A percentile compares a stretch with the other conserved stretches of the same genome.
These are phyloP conservation scores for Beauveria caledonica DNA, from an alignment of 2,329 filamentous ascomycete genomes.

Conservation along the genomic window DNA sequence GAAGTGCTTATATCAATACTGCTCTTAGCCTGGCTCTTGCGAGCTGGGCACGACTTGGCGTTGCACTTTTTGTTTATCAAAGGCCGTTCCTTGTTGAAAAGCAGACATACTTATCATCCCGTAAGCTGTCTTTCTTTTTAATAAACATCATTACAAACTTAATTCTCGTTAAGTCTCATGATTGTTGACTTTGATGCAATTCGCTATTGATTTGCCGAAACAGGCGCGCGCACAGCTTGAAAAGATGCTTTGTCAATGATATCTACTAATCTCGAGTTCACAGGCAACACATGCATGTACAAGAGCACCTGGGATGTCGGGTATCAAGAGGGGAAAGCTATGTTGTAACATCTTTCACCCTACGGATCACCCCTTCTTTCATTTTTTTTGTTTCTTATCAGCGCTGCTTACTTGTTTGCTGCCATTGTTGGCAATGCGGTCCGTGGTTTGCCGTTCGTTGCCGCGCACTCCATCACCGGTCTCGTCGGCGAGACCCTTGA, in stretches of 20 bases:
- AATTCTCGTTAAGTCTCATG: no score
- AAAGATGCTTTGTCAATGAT: no score
- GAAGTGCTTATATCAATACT: constrained; percentile 81
- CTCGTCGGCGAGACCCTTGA: constrained; percentile 43
- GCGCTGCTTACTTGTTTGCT: constrained; percentile 16
- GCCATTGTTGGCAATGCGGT: constrained; percentile 51
- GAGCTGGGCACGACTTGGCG: background rate
- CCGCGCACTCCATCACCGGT: constrained; percentile 35
- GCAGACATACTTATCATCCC: background rate
- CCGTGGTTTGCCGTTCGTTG: constrained; percentile 38
- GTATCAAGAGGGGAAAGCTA: background rate
- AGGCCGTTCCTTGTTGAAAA: background rate
- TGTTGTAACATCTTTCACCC: background rate
- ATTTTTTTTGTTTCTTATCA: background rate
- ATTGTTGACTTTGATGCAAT: background rate
- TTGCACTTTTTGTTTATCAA: constrained; percentile 20
- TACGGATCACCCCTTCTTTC: no score
- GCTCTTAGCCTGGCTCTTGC: constrained; percentile 10
- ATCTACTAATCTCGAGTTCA: no score
- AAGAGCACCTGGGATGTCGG: background rate
- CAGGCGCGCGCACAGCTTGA: no score
- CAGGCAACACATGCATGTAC: background rate
- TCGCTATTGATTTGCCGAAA: background rate
- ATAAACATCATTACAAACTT: background rate
- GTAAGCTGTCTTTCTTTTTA: background rate